These are phyloP conservation scores for Bryoerythrophyllum caledonicum DNA, from an alignment of 225 moss, liverwort and hornwort genomes.

Conservation along the genomic window DNA sequence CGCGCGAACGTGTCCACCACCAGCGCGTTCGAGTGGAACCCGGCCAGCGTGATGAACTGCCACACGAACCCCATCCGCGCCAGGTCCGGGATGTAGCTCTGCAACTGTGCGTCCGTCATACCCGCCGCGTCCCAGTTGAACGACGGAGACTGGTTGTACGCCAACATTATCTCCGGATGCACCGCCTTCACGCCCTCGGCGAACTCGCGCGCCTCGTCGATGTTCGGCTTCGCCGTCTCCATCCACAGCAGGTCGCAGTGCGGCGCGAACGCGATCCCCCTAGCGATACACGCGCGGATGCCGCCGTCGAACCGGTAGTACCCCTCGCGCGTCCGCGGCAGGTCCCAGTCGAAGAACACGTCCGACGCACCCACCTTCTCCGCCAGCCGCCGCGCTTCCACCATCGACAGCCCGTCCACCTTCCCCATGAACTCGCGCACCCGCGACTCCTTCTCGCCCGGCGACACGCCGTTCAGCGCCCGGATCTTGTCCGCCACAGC, in stretches of 20 bases:
- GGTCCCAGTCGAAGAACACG: constrained; percentile 74
- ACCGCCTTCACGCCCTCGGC: constrained; percentile 45
- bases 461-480: constrained; percentile 10
- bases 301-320: constrained; percentile 68
- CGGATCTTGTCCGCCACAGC: constrained; percentile 54
- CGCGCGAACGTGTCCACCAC: constrained; percentile 73
- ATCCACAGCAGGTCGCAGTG: constrained; percentile 75
- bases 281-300: constrained; percentile 58
- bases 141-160: constrained; percentile 78
- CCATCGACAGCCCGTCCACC: constrained; percentile 32
- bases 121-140: constrained; percentile 92
- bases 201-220: constrained; percentile 59
- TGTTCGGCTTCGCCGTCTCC: constrained; percentile 77
- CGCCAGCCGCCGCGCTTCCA: constrained; percentile 49
- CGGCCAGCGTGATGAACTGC: constrained; percentile 86
- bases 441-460: constrained; percentile 26
- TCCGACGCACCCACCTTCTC: constrained; percentile 44
- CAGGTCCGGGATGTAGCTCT: constrained; percentile 75
- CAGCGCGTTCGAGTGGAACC: constrained; percentile 74
- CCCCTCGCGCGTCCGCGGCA: constrained; percentile 71
- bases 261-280: constrained; percentile 63
- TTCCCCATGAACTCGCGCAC: constrained; percentile 23
- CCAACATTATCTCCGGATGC: constrained; percentile 69
- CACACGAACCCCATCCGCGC: constrained; percentile 70
- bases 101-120: constrained; percentile 73